Conservation (phyloP, 768 basidiomycete species). For the Cystoderma amianthinum region DNA sequence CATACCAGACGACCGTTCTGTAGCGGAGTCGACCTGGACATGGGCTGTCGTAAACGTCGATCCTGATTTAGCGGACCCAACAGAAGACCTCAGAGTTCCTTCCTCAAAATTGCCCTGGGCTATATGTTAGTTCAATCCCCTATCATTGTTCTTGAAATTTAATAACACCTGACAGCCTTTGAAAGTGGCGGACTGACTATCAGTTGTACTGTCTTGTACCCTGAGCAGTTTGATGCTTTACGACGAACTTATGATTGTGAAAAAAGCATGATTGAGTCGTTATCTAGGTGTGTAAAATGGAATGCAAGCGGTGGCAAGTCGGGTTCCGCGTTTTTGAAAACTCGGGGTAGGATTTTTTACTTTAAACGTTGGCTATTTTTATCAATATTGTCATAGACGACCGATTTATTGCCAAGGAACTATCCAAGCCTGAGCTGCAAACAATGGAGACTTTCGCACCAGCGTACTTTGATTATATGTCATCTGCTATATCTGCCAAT, state of each 20-base stretch:
- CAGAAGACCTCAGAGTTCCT: constrained; percentile 67
- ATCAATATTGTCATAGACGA: too few species aligned
- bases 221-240: constrained; percentile 94
- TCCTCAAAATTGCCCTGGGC: constrained; percentile 81
- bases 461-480: constrained; percentile 97
- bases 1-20: constrained; percentile 87
- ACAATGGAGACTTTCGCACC: constrained; percentile 97
- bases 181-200: constrained; percentile 87
- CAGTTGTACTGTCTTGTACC: constrained; percentile 91
- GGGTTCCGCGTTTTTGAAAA: constrained; percentile 95
- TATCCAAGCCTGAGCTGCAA: constrained; percentile 85
- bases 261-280: constrained; percentile 87
- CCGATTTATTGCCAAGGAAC: constrained; percentile 96
- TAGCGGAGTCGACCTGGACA: constrained; percentile 78
- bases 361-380: too few species aligned
- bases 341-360: constrained; percentile 51
- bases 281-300: constrained; percentile 95
- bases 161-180: constrained; percentile 48
- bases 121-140: constrained; percentile 48
- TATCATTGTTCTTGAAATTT: neutral
- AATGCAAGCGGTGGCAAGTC: constrained; percentile 94
- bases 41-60: constrained; percentile 93
- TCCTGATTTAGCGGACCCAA: constrained; percentile 57
- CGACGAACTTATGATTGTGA: constrained; percentile 92
- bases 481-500: constrained; percentile 81